Evolutionary conservation across 768 basidiomycete genomes (phyloP).

Genomic region (Plicaturopsis crispa): DNA sequence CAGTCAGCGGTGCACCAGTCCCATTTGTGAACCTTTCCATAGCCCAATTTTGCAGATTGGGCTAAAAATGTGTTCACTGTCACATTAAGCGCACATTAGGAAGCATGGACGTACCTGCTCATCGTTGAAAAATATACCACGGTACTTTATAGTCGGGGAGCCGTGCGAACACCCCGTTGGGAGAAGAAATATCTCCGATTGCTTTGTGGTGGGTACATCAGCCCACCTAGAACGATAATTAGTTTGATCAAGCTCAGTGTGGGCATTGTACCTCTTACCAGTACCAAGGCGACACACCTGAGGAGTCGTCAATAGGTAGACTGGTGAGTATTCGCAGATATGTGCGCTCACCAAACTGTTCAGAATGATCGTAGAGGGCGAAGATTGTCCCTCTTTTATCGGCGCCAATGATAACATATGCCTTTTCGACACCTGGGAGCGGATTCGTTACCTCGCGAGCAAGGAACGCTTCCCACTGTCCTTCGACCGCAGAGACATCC

Average conservation of each 20-base stretch:
- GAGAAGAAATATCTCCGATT: conserved; percentile 40
- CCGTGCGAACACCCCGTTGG: conserved; percentile 40
- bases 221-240: conserved; percentile 47
- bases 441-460: conserved; percentile 46
- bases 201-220: conserved; percentile 57
- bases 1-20: conserved; percentile 37
- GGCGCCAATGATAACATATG: conserved; percentile 61
- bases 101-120: too few species aligned
- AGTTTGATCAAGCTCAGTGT: not conserved
- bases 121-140: conserved; percentile 71
- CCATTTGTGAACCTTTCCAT: conserved; percentile 62
- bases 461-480: conserved; percentile 62
- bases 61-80: too few species aligned
- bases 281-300: conserved; percentile 65
- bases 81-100: too few species aligned
- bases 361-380: conserved; percentile 59
- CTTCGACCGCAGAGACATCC: conserved; percentile 49
- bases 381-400: conserved; percentile 67
- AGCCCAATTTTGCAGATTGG: conserved; percentile 66
- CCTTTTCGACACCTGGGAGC: conserved; percentile 47
- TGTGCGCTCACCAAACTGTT: conserved; percentile 46
- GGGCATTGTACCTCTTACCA: conserved; percentile 29
- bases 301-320: not conserved
- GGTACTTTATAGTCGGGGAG: conserved; percentile 59
- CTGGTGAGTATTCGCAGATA: not conserved